These are phyloP conservation scores for Vigna unguiculata DNA, from an alignment of 306 rosid genomes.

Conservation along the genomic window DNA sequence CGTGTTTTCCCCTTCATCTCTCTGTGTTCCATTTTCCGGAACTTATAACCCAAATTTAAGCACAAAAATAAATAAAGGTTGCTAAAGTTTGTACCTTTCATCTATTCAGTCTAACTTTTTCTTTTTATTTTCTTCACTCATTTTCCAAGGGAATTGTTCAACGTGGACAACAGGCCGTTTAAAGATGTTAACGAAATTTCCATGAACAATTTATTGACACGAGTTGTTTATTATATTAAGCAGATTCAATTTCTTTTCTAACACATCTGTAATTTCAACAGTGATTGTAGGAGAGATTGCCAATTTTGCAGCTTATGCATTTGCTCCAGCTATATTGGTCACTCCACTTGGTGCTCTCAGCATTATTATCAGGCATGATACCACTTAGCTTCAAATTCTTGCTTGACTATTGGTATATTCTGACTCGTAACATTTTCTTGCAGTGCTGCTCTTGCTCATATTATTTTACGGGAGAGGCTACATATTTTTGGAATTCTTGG, in stretches of 20 bases:
- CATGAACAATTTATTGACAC: slow-evolving; percentile 7
- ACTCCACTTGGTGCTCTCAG: slow-evolving; percentile 99
- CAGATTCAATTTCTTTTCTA: slow-evolving; percentile 41
- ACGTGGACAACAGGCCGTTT: neutral
- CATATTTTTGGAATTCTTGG: slow-evolving; percentile 98
- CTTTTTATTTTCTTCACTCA: neutral
- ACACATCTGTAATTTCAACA: slow-evolving; percentile 57
- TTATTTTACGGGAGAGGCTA: slow-evolving; percentile 87
- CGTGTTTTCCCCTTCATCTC: neutral
- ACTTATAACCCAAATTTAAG: slow-evolving; percentile 8
- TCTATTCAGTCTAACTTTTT: neutral
- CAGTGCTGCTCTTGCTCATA: slow-evolving; percentile 99
- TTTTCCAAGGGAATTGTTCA: slow-evolving; percentile 28
- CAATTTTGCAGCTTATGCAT: slow-evolving; percentile 98
- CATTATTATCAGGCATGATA: slow-evolving; percentile 93
- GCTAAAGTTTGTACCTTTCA: slow-evolving; percentile 20
- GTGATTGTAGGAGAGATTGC: slow-evolving; percentile 99
- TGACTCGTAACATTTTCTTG: slow-evolving; percentile 57
- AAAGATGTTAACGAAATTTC: slow-evolving; percentile 30
- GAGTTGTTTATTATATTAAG: slow-evolving; percentile 29
- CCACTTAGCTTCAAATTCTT: slow-evolving; percentile 26
- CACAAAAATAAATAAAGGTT: neutral
- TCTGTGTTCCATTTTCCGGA: neutral
- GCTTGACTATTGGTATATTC: slow-evolving; percentile 45
- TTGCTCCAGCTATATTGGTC: slow-evolving; percentile 98